A percentile compares a stretch with the other conserved stretches of the same genome.
phyloP scores from a whole-genome alignment of 2,329 filamentous ascomycete genomes.

The Cyphellophora europaea region DNA sequence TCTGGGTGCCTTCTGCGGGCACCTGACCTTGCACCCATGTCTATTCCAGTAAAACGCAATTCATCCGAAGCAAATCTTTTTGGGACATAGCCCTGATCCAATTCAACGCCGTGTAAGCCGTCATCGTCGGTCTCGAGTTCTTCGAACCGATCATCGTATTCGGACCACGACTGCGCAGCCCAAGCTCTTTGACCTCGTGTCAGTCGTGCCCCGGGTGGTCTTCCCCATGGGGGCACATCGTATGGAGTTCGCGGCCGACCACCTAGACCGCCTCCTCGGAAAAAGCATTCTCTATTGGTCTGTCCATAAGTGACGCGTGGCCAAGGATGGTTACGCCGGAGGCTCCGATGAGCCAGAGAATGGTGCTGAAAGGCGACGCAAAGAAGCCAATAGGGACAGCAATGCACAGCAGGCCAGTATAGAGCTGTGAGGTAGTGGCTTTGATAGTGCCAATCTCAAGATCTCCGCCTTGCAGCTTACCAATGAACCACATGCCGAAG shows the following conservation, averaged over 20 bases:
- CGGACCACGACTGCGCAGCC: conserved; percentile 40
- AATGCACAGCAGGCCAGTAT: conserved; percentile 76
- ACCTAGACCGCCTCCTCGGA: conserved; percentile 99
- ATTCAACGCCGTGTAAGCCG: conserved; percentile 48
- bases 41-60: conserved; percentile 51
- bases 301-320: conserved; percentile 92
- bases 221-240: conserved; percentile 91
- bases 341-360: conserved; percentile 93
- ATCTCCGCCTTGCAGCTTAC: conserved; percentile 80
- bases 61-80: conserved; percentile 48
- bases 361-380: conserved; percentile 73
- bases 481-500: conserved; percentile 81
- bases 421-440: conserved; percentile 85
- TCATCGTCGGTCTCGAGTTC: conserved; percentile 32
- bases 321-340: conserved; percentile 88
- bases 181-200: conserved; percentile 52
- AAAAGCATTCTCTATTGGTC: conserved; percentile 99
- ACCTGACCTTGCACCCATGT: conserved; percentile 38
- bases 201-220: conserved; percentile 83
- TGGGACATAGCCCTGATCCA: conserved; percentile 36
- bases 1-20: conserved; percentile 32
- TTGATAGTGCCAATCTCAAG: conserved; percentile 74
- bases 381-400: conserved; percentile 76
- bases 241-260: conserved; percentile 99
- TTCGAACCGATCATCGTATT: conserved; percentile 32